Percentiles rank a stretch among this genome's conserved stretches.
phyloP scores from a whole-genome alignment of 768 basidiomycete genomes.

The Leucocoprinus leucothites region DNA sequence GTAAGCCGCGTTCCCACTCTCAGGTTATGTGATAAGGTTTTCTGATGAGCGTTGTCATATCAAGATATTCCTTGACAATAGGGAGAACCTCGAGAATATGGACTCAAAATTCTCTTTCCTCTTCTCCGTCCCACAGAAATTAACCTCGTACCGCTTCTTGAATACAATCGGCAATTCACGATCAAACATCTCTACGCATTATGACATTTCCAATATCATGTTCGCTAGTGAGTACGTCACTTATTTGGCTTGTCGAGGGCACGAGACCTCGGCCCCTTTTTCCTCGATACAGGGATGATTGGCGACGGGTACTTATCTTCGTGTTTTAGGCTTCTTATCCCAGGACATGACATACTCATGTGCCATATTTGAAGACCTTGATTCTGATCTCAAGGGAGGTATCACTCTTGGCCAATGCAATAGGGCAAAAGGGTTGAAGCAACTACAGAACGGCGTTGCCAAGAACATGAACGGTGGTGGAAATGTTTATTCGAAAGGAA shows the following conservation, averaged over 20 bases:
- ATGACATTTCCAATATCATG: conserved; percentile 79
- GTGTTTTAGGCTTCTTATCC: conserved; percentile 46
- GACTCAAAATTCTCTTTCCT: conserved; percentile 49
- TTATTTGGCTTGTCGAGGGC: not conserved
- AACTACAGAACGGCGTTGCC: not conserved
- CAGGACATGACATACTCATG: conserved; percentile 79
- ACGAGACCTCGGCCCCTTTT: not conserved
- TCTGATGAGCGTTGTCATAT: not conserved
- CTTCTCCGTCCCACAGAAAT: conserved; percentile 48
- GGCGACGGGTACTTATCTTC: not conserved
- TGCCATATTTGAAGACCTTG: conserved; percentile 64
- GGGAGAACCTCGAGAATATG: conserved; percentile 44
- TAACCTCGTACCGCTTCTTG: conserved; percentile 59
- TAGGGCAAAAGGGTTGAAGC: not conserved
- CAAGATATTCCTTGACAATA: conserved; percentile 65
- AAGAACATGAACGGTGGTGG: not conserved
- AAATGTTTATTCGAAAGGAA: not conserved
- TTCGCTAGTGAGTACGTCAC: conserved; percentile 45
- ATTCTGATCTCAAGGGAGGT: conserved; percentile 41
- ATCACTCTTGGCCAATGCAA: not conserved
- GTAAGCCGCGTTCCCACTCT: conserved; percentile 29
- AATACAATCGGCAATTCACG: conserved; percentile 64
- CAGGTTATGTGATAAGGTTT: not conserved
- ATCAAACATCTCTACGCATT: conserved; percentile 72
- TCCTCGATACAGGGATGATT: not conserved